Evolutionary conservation across 495 filamentous ascomycete species (phyloP).

Genomic region (Oidiodendron maius): DNA sequence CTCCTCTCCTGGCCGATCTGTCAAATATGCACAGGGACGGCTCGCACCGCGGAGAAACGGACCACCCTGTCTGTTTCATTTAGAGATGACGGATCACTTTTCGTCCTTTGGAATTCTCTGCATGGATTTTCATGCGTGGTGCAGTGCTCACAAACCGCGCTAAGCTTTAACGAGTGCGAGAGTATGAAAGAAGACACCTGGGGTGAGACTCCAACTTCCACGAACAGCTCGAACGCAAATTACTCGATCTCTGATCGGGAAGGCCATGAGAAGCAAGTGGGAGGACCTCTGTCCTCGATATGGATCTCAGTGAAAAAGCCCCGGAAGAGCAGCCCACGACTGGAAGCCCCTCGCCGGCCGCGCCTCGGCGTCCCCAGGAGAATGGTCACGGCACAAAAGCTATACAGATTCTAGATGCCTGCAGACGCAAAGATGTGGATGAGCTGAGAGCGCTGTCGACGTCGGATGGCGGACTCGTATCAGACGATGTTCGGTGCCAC

Average conservation of each 20-base stretch:
- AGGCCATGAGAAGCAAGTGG: constrained; percentile 11
- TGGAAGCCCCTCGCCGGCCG: background rate
- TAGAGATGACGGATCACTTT: background rate
- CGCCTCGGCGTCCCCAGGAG: background rate
- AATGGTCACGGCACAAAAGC: constrained; percentile 22
- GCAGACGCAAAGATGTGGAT: constrained; percentile 54
- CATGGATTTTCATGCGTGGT: no score
- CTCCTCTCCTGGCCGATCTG: no score
- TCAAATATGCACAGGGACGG: no score
- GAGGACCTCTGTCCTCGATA: constrained; percentile 12
- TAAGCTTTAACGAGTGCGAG: background rate
- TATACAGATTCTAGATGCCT: constrained; percentile 59
- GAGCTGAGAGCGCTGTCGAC: constrained; percentile 61
- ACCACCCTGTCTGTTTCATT: background rate
- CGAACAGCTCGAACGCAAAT: no score
- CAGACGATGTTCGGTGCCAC: constrained; percentile 70
- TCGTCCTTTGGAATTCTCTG: background rate
- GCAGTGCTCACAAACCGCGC: no score
- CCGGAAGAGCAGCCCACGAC: constrained; percentile 8
- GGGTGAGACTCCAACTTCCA: no score
- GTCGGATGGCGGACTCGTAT: constrained; percentile 68
- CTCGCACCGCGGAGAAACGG: background rate
- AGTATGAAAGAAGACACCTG: no score
- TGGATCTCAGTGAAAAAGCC: constrained; percentile 18
- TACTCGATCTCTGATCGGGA: background rate